Percentiles rank a stretch among this genome's conserved stretches.
phyloP scores from a whole-genome alignment of 139 green algal genomes.

The Micractinium sp. region DNA sequence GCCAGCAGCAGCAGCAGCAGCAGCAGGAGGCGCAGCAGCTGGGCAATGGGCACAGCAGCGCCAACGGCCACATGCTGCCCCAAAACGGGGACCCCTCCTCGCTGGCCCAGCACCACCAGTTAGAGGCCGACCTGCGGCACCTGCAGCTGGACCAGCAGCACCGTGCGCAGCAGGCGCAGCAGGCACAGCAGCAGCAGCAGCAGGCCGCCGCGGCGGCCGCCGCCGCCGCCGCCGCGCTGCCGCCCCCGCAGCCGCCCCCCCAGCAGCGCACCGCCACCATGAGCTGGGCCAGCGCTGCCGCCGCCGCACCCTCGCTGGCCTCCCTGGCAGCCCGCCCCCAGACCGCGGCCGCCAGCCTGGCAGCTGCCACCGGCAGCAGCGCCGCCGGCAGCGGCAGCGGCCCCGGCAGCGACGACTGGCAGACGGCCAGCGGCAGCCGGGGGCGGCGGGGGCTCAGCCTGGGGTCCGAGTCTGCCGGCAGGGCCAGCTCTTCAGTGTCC shows the following conservation, averaged over 20 bases:
- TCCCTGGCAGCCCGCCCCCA: not conserved
- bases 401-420: conserved; percentile 14
- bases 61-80: conserved; percentile 2
- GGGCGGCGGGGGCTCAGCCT: not conserved
- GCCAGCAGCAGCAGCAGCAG: not conserved
- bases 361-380: not conserved
- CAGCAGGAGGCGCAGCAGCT: not conserved
- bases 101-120: conserved; percentile 1
- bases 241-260: not conserved
- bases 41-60: not conserved
- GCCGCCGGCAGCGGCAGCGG: not conserved
- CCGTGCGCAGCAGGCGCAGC: not conserved
- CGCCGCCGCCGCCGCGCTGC: not conserved
- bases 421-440: not conserved
- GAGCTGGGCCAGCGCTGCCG: conserved; percentile 6
- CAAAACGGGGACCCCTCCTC: not conserved
- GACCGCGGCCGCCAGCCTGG: not conserved
- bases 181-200: conserved; percentile 4
- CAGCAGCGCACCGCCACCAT: not conserved
- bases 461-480: not conserved
- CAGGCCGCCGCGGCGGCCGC: not conserved
- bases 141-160: conserved; percentile 21
- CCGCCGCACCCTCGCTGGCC: not conserved
- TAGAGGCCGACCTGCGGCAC: conserved; percentile 4
- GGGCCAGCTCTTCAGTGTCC: not conserved